These are phyloP conservation scores for Cornus controversa DNA, from an alignment of 148 eudicot genomes.

Conservation along the genomic window DNA sequence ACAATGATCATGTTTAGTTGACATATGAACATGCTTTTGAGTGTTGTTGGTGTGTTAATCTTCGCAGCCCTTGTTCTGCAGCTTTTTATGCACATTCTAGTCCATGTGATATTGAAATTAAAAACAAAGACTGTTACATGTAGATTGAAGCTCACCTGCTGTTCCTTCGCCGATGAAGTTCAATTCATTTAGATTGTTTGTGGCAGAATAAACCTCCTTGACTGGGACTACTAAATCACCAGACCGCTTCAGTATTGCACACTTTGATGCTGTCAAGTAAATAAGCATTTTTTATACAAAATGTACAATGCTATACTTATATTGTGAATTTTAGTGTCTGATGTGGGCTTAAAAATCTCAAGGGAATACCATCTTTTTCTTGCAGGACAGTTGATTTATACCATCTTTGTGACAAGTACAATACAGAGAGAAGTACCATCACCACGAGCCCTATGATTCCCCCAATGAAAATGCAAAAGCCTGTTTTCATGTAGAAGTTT, in stretches of 20 bases:
- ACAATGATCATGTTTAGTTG: no score
- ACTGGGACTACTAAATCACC: conserved; percentile 17
- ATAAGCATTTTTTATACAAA: not conserved
- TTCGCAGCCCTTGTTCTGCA: no score
- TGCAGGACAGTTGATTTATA: not conserved
- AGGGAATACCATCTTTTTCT: conserved; percentile 7
- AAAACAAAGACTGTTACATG: not conserved
- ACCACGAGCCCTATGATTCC: conserved; percentile 1
- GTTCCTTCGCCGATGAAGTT: conserved; percentile 45
- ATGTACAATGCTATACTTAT: not conserved
- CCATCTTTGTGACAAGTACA: conserved; percentile 8
- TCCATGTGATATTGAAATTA: not conserved
- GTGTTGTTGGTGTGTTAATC: no score
- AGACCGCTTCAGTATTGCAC: conserved; percentile 21
- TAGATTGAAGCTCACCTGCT: conserved; percentile 21
- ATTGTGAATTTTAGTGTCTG: no score
- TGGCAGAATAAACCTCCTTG: conserved; percentile 34
- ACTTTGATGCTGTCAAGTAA: conserved; percentile 17
- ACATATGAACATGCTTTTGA: no score
- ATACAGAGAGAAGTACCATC: not conserved
- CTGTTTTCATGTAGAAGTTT: conserved; percentile 10
- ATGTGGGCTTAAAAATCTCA: no score
- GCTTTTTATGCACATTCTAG: not conserved
- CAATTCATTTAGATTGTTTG: conserved; percentile 26
- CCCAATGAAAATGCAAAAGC: conserved; percentile 5